These are phyloP conservation scores for Suhomyces maxii DNA, from an alignment of 1,139 yeast species.

Conservation along the genomic window DNA sequence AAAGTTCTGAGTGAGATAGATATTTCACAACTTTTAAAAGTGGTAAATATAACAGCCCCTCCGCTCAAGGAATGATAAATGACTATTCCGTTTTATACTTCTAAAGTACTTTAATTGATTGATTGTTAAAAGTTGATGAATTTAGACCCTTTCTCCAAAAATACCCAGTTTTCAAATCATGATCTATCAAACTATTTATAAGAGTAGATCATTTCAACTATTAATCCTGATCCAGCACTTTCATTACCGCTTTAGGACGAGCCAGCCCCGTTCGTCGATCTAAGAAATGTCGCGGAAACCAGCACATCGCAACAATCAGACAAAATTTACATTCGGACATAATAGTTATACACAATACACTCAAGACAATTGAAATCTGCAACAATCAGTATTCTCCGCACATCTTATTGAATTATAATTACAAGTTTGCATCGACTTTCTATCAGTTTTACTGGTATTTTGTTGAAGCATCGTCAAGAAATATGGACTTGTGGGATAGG, in stretches of 20 bases:
- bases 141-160: background rate
- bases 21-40: background rate
- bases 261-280: slow-evolving; percentile 13
- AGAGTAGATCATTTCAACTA: slow-evolving; percentile 4
- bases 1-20: background rate
- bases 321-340: background rate
- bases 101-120: background rate
- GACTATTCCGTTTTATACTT: background rate
- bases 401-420: too few relatives aligned
- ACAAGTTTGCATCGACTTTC: background rate
- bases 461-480: background rate
- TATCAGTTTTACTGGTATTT: background rate
- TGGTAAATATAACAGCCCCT: background rate
- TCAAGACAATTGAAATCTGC: background rate
- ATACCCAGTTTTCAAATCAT: background rate
- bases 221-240: slow-evolving; percentile 13
- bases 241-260: slow-evolving; percentile 10
- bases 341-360: background rate
- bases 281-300: slow-evolving; percentile 7
- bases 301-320: slow-evolving; percentile 5
- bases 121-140: background rate
- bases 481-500: background rate
- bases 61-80: background rate
- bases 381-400: too few relatives aligned
- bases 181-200: slow-evolving; percentile 10